Evolutionary conservation across 495 filamentous ascomycete species (phyloP), one percentile per base, ranked within the genome.

Genomic region (Choiromyces venosus): DNA sequence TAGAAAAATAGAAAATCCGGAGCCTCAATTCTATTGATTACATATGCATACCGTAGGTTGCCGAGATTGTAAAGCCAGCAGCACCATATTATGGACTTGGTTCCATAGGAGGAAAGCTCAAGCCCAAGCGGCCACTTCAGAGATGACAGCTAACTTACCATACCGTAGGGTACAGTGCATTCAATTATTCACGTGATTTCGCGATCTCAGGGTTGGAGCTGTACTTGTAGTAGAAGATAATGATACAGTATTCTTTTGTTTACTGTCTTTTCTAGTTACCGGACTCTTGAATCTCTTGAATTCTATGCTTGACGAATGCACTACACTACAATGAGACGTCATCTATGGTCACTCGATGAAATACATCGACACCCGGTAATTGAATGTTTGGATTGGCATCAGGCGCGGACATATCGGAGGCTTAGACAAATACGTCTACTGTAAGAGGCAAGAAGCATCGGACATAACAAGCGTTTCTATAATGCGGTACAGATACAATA

Each of bases 1-100:
- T 61, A 14, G 52, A 61, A 61, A 61, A 61, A 61, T 61, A 61
- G 52, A 61, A 61, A 61, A 33, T 61, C 52, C 52, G 52, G 52
- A 61, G 52, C 52, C 52, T 61, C 52, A 61, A 33, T 12, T n/a
- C 4, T 6, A 61, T 33, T 61, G 52, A 33, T 61, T 61, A 61
- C 52, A 61, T 61, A 61, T 29, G 52, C 25, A 61, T 29, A 61
- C 1, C 4, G n/a, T n/a, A n/a, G n/a, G n/a, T 33, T 33, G 52
- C 52, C 52, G 12, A 61, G 52, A 33, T 33, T 12, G 12, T 29
- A 61, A 6, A 16, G 25, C 25, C 52, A 61, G 52, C 3, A n/a
- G 52, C 3, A n/a, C 25, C 3, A 18, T n/a, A 29, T 2, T 42
- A 19, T 12, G n/a, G 10, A 14, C 52, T 29, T 56, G 9, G 1